phyloP scores from a whole-genome alignment of 306 rosid species.

The apple (Malus domestica) region ASM211411v1 NC_041805.1:22141001-22141500 shows the following conservation, averaged over 20 bases:
- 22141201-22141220: neutral
- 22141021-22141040: conserved; percentile 35
- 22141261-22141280: conserved; percentile 11
- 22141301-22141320: conserved; percentile 35
- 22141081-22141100: conserved; percentile 7
- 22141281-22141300: conserved; percentile 80
- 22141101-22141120: neutral
- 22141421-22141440: neutral
- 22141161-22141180: neutral
- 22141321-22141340: neutral
- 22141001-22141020: conserved; percentile 25
- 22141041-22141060: conserved; percentile 26
- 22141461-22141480: neutral
- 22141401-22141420: neutral
- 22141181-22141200: conserved; percentile 3
- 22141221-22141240: conserved; percentile 5
- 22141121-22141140: neutral
- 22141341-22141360: neutral
- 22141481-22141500: neutral
- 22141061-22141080: conserved; percentile 11
- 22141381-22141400: conserved; percentile 5
- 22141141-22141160: conserved; percentile 19
- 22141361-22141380: conserved; percentile 41
- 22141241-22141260: neutral
- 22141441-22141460: conserved; percentile 30